These are phyloP conservation scores for Zygosaccharomyces pseudobailii DNA, from an alignment of 1,139 yeast species.

Conservation along the genomic window DNA sequence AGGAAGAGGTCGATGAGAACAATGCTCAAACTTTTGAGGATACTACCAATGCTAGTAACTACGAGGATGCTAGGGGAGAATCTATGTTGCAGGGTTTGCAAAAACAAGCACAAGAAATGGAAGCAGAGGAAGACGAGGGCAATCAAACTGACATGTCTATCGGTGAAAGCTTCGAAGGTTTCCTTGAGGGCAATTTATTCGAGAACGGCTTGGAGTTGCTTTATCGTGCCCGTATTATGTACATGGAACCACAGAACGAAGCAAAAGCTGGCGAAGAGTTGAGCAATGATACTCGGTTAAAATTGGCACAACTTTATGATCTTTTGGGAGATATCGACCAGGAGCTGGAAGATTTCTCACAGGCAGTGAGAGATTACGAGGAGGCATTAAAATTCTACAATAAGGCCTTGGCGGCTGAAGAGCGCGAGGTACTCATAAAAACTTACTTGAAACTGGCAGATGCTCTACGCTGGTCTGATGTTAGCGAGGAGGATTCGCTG, in stretches of 20 bases:
- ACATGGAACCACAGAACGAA: conserved; percentile 9
- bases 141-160: conserved; percentile 7
- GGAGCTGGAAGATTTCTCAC: conserved; percentile 33
- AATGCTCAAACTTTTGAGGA: conserved; percentile 31
- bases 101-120: conserved; percentile 12
- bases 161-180: conserved; percentile 8
- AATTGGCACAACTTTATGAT: conserved; percentile 72
- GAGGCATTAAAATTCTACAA: conserved; percentile 33
- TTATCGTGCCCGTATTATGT: conserved; percentile 16
- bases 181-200: conserved; percentile 14
- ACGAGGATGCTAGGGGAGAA: conserved; percentile 30
- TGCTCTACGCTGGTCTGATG: conserved; percentile 25
- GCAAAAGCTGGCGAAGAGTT: not conserved
- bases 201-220: conserved; percentile 16
- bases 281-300: conserved; percentile 35
- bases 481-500: conserved; percentile 47
- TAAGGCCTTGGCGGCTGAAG: conserved; percentile 10
- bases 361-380: conserved; percentile 17
- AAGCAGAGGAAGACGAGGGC: conserved; percentile 12
- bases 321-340: conserved; percentile 79
- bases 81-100: conserved; percentile 5
- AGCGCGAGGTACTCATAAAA: conserved; percentile 59
- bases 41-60: conserved; percentile 26
- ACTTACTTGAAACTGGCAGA: conserved; percentile 58
- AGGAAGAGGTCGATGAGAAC: conserved; percentile 37